A percentile compares a stretch with the other conserved stretches of the same genome.
Evolutionary conservation across 2,329 filamentous ascomycete species (phyloP).

Genomic region (Diaporthe sp.): DNA sequence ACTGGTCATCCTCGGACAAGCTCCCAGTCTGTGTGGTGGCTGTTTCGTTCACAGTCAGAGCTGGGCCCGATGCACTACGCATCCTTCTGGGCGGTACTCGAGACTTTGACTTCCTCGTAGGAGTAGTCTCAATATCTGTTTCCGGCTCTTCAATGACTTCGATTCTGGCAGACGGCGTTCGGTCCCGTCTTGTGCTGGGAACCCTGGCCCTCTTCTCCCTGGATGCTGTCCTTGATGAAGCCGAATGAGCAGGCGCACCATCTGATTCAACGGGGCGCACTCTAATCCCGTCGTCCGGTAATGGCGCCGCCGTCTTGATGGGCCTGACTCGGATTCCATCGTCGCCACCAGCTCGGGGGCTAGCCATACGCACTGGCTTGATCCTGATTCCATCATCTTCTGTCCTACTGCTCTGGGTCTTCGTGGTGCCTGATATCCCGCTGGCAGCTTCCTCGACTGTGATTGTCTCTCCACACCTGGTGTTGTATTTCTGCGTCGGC

Average conservation of each 20-base stretch:
- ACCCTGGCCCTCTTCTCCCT: constrained; percentile 44
- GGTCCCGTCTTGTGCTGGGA: constrained; percentile 45
- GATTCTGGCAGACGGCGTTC: constrained; percentile 46
- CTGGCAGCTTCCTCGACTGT: constrained; percentile 52
- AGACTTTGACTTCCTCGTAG: constrained; percentile 43
- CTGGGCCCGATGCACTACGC: constrained; percentile 36
- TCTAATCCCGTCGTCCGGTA: constrained; percentile 55
- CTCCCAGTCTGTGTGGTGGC: constrained; percentile 50
- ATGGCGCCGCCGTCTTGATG: constrained; percentile 39
- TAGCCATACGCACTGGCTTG: constrained; percentile 54
- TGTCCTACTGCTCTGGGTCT: constrained; percentile 36
- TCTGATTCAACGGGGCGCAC: constrained; percentile 46
- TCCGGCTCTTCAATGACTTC: constrained; percentile 55
- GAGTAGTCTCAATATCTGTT: constrained; percentile 47
- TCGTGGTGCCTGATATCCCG: constrained; percentile 42
- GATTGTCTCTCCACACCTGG: constrained; percentile 51
- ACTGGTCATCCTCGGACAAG: constrained; percentile 50
- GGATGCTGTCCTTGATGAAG: constrained; percentile 49
- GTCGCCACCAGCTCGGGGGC: constrained; percentile 44
- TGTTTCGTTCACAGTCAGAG: constrained; percentile 45
- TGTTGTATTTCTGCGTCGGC: constrained; percentile 46
- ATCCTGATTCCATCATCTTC: constrained; percentile 55
- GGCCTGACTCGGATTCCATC: constrained; percentile 54
- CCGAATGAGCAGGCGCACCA: constrained; percentile 47
- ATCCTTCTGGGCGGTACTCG: constrained; percentile 24